Evolutionary conservation across 2,329 filamentous ascomycete genomes (phyloP).

Genomic region (Exophiala sideris): DNA sequence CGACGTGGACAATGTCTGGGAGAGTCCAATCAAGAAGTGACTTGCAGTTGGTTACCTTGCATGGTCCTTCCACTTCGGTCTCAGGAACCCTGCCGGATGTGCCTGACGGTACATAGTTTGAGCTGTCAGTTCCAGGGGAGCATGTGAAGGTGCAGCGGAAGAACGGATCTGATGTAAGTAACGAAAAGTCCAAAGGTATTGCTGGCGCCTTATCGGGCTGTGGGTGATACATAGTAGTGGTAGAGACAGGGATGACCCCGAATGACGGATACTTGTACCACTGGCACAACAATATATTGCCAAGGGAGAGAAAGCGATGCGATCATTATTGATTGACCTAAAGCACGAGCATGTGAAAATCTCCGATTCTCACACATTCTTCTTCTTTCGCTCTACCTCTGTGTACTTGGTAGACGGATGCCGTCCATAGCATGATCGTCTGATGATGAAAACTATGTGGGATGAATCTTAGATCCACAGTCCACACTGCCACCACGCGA

Average conservation of each 20-base stretch:
- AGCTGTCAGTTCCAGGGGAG: no score
- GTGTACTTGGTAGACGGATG: not conserved
- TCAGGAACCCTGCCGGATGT: no score
- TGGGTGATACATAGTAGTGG: no score
- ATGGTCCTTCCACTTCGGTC: no score
- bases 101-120: no score
- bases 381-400: not conserved
- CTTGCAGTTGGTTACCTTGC: not conserved
- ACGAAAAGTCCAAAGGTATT: no score
- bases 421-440: not conserved
- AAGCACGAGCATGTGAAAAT: not conserved
- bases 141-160: no score
- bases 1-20: not conserved
- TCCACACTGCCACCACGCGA: not conserved
- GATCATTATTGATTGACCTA: not conserved
- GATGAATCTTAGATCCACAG: conserved; percentile 1
- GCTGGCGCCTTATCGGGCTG: no score
- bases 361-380: not conserved
- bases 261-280: not conserved
- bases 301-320: not conserved
- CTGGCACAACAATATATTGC: not conserved
- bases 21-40: not conserved
- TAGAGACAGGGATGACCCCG: not conserved
- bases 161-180: no score
- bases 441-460: not conserved